Base-by-base conservation (phyloP, 768 basidiomycete genomes). In the Boletellus ananiceps region DNA sequence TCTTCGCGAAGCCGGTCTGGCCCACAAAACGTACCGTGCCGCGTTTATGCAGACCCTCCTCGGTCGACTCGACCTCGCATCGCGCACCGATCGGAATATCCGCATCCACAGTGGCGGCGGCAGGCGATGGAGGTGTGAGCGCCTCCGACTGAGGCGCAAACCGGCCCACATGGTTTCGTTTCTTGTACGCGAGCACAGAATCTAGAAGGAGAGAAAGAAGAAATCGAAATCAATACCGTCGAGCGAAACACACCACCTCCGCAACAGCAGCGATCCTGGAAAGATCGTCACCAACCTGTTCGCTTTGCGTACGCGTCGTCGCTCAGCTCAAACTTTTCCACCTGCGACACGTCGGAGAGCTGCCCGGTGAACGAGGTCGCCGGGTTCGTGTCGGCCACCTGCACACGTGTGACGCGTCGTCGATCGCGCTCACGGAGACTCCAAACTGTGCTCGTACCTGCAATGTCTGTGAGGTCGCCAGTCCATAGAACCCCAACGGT, bases 261-360 rank as follows among this genome's bases (percentile, higher is more conserved):
- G 7, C 29, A 29, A 7, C 29, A 29, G 9, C 29, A 29, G 23
- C 23, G 23, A 25, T 7, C 23, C 23, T 23, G 23, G 23, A 23
- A 23, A 5, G 23, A 25, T 25, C 11, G 29, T 29, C 29, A 29
- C 29, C 2, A 1, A 93, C 94, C 93, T 70, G 79, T 73, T 58
- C 93, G 72, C 60, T 81, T 71, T 19, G 83, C 90, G 61, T 98
- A 98, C 49, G 86, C 90, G 4, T 81, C 81, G 4, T 83, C 77
- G 8, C 82, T 84, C 44, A 98, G 67, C 72, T 96, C 95, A 56
- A 93, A 98, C 65, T 97, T 96, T 23, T 96, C 84, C 2, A 96
- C 92, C 68, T 85, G 81, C 0, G 84, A 83, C 1, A 88, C 76
- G 66, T 96, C 94, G 8, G 84, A 80, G 45, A 88, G 79, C 63